phyloP scores from a whole-genome alignment of 2,329 filamentous ascomycete species.

The Sporothrix euskadiensis region DNA sequence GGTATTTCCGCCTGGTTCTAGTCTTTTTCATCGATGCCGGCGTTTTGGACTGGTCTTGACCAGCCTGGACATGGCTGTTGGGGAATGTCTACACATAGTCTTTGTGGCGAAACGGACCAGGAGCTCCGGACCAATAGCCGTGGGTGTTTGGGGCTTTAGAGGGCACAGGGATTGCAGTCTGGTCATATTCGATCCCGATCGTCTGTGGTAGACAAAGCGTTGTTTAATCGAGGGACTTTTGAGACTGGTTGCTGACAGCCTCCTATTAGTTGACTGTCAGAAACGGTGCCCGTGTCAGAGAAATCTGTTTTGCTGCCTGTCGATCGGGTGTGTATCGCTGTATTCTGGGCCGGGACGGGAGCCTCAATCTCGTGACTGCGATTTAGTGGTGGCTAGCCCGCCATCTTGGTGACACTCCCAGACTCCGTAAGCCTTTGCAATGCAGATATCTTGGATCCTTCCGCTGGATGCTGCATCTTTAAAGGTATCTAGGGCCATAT shows the following conservation, averaged over 20 bases:
- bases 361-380: neutral
- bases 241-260: neutral
- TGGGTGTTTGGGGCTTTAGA: neutral
- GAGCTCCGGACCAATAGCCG: neutral
- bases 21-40: neutral
- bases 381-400: conserved; percentile 2
- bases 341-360: neutral
- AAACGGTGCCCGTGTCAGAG: neutral
- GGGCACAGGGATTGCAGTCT: neutral
- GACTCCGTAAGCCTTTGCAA: neutral
- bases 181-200: neutral
- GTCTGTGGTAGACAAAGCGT: neutral
- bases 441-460: neutral
- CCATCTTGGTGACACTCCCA: neutral
- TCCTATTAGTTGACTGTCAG: neutral
- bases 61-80: neutral
- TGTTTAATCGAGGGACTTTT: neutral
- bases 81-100: neutral
- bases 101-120: conserved; percentile 9
- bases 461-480: neutral
- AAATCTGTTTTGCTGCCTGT: neutral
- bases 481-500: neutral
- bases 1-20: neutral
- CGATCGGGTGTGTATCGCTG: neutral
- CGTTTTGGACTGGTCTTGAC: neutral